Evolutionary conservation across 495 filamentous ascomycete genomes (phyloP), one percentile per base, ranked within the genome.

Genomic region (Daldinia childiae): DNA sequence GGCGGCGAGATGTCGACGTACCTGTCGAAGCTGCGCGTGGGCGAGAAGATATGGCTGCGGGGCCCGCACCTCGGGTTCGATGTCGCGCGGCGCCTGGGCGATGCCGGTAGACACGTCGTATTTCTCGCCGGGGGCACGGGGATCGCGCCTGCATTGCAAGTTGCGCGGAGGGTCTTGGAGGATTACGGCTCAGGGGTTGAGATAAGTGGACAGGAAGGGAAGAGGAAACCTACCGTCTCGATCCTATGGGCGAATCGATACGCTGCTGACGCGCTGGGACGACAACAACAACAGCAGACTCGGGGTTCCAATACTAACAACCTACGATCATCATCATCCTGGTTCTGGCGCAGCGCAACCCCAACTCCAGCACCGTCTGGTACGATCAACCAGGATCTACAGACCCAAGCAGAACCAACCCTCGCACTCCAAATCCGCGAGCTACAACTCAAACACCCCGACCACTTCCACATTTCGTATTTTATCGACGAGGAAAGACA

Each of bases 101-200:
- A 58, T 0, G 58, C 60, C 8, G 30, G 30, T 1, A 30, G 30
- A 15, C 73, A 75, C 36, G 83, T 97, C 2, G 75, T 98, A 2
- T 97, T 98, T 78, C 81, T 98, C 34, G 95, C 95, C 14, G 95
- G 94, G 0, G 95, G 95, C 0, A 99, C 95, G 6, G 95, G 95
- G 0, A 95, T 99, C 77, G 93, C 93, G 24, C 92, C 95, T 0
- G 95, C 95, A 34, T 76, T 98, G 70, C 95, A 98, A 79, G 86
- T 90, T 26, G 92, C 88, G 38, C 80, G 88, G 63, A 86, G 85
- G 8, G 72, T 95, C 4, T 77, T 90, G 4, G 74, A 60, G 1
- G 74, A 58, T 71, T 66, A 36, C 76, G 79, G 68, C 8, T 29
- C 34, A 29, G 39, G 83, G 0, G 6, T 7, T 32, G 29, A 32